Evolutionary conservation across 2,329 filamentous ascomycete species (phyloP), one percentile per base, ranked within the genome.

Genomic region (Penicillium italicum): DNA sequence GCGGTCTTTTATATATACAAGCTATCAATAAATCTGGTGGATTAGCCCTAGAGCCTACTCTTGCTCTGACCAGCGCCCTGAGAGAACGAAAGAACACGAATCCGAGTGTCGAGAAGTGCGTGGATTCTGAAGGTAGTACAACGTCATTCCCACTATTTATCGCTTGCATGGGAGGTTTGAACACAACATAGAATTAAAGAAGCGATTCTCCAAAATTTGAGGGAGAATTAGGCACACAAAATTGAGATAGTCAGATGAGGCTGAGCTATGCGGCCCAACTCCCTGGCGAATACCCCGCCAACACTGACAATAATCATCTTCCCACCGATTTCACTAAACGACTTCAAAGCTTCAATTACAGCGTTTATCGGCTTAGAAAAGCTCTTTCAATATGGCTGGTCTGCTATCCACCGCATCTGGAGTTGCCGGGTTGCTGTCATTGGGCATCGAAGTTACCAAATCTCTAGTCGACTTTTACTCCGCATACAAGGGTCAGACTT

Each of bases 371-470:
- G 5, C n/a, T 26, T 1, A 1, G 16, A 10, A 28, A 4, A 0
- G 2, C 12, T 10, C 10, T 18, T 43, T 53, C 31, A 48, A 14
- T 5, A 69, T 70, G 65, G 55, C 54, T 44, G 65, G 68, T 37
- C 64, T 62, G 44, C 57, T 69, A 8, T 63, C 67, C 6, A 63
- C 72, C 33, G 60, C 66, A 22, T 66, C 61, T 43, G 66, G 66
- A 42, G 63, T 61, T 16, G 65, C 63, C 0, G 71, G 72, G 12
- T 49, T 77, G 36, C 58, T 76, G 30, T 76, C 74, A 6, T 65
- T 77, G 3, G 70, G 72, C 36, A 68, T 77, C 16, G 62, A 72
- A 58, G 65, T 70, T 28, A 63, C 70, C 1, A 66, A 74, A 51
- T 59, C 57, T 26, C 63, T 77, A 5, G 54, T 69, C 52, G 53